Percentiles rank a stretch among this genome's conserved stretches.
Conservation (phyloP, 140 eudicot genomes). For the Stevia rebaudiana region DNA sequence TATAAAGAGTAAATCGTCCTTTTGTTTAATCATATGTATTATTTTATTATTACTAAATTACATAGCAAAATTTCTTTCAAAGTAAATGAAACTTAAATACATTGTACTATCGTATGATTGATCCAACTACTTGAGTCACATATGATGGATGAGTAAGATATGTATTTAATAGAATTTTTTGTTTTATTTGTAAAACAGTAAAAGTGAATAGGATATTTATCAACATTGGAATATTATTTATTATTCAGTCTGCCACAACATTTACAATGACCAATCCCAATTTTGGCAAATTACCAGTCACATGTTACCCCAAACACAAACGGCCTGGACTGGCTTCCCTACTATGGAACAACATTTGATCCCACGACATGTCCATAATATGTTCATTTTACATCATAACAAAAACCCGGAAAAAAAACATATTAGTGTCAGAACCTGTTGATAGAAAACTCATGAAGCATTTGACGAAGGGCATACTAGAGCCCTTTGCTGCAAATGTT, state of each 20-base stretch:
- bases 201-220: not conserved
- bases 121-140: not conserved
- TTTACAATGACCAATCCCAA: conserved; percentile 2
- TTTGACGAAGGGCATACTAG: conserved; percentile 64
- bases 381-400: conserved; percentile 10
- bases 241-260: conserved; percentile 5
- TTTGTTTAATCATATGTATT: too few species aligned
- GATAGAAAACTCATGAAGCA: conserved; percentile 37
- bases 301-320: conserved; percentile 39
- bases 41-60: not conserved
- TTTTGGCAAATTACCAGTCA: conserved; percentile 30
- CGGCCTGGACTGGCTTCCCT: conserved; percentile 43
- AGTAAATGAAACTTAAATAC: not conserved
- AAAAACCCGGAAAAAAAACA: not conserved
- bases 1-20: too few species aligned
- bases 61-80: not conserved
- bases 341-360: conserved; percentile 3
- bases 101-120: not conserved
- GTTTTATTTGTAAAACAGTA: too few species aligned
- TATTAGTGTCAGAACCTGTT: not conserved
- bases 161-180: not conserved
- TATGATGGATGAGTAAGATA: not conserved
- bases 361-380: conserved; percentile 19
- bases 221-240: not conserved
- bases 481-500: conserved; percentile 85